These are phyloP conservation scores for Tuber brumale DNA, from an alignment of 495 filamentous ascomycete genomes.

Conservation along the genomic window DNA sequence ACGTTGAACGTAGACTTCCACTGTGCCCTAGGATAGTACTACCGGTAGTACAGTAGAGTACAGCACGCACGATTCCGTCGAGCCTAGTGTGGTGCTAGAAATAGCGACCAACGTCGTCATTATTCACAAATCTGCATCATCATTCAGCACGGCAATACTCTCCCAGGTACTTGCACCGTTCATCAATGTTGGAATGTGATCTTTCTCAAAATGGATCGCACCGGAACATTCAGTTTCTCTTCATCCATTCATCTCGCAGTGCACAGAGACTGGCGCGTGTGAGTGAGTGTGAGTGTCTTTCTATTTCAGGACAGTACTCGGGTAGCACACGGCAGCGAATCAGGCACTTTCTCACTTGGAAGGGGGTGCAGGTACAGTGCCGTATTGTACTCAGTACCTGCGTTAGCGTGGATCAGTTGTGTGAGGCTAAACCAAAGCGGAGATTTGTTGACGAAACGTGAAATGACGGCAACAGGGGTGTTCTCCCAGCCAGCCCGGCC, in stretches of 20 bases:
- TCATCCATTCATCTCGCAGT: neutral
- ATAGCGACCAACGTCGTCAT: neutral
- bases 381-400: slow-evolving; percentile 15
- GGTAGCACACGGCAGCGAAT: neutral
- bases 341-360: neutral
- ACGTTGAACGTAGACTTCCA: too few species aligned
- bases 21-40: too few species aligned
- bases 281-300: neutral
- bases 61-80: too few species aligned
- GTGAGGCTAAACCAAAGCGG: slow-evolving; percentile 21
- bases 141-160: neutral
- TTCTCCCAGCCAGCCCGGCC: neutral
- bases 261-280: neutral
- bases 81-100: neutral
- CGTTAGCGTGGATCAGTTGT: slow-evolving; percentile 22
- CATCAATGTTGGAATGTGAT: neutral
- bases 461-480: neutral
- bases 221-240: neutral
- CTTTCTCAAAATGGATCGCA: neutral
- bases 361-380: neutral
- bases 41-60: too few species aligned
- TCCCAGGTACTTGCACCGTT: neutral
- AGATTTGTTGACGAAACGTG: slow-evolving; percentile 24
- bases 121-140: neutral
- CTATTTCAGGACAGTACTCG: neutral